Evolutionary conservation across 495 filamentous ascomycete species (phyloP), one percentile per base, ranked within the genome.

Genomic region (Choiromyces venosus): DNA sequence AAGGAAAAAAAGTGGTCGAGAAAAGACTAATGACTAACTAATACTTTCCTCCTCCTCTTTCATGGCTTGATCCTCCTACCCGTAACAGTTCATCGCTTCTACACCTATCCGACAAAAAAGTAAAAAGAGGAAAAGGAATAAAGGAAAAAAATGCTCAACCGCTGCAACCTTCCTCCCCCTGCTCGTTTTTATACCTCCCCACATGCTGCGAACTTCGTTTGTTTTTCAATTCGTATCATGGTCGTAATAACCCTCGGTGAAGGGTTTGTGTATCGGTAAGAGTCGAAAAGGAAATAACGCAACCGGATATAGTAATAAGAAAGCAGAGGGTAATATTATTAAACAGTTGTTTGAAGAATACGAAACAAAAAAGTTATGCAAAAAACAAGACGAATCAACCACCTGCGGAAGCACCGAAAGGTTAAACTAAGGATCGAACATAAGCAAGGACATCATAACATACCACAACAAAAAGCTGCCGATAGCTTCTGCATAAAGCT

Each of bases 331-430:
- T 69, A 72, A 46, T 79, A 79, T 79, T 79, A 79, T 79, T 79
- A 79, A 79, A 79, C 77, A 79, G 76, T 78, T 79, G 74, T 69
- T 77, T 74, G 76, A 79, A 79, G 77, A 79, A 78, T 75, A 79
- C 52, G n/a, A 61, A 61, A 29, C 52, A 29, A 61, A 61, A 56
- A 61, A 16, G 52, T 29, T 16, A n/a, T 61, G 52, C 52, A 42
- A 29, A 71, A 79, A 74, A 79, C 72, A 72, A 78, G 72, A 56
- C 64, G 68, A 78, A 79, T 64, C 44, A 65, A 61, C 71, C 52
- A 69, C 72, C 77, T 79, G 38, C 12, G 56, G 37, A 69, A 52
- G 37, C 39, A 46, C 37, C 9, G 35, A 16, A 37, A 35, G 10
- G 6, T 9, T 38, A 36, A 71, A 36, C 37, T 78, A 46, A 77